These are phyloP conservation scores for Lachnellula arida DNA, from an alignment of 2,329 filamentous ascomycete species.

Conservation along the genomic window DNA sequence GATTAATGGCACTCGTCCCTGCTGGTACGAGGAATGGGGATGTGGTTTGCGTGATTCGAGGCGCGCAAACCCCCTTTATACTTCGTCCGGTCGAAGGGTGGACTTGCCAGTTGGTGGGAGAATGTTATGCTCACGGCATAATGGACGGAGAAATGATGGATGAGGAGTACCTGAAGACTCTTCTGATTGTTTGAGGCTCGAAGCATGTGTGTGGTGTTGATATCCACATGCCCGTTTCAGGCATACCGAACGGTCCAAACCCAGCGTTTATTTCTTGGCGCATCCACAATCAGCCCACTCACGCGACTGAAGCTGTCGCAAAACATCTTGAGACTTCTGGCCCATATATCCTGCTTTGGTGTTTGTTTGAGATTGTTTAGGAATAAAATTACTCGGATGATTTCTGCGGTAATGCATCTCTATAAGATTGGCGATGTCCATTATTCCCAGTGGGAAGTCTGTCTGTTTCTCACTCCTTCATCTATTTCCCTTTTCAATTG, in stretches of 20 bases:
- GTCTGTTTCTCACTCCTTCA: background rate
- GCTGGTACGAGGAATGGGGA: background rate
- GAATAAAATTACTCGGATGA: background rate
- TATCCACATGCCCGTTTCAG: too few species aligned
- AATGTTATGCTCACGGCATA: background rate
- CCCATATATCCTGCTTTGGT: background rate
- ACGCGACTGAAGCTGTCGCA: constrained; percentile 10
- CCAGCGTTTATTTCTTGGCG: background rate
- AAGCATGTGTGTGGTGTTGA: too few species aligned
- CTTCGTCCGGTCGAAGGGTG: background rate
- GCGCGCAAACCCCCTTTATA: background rate
- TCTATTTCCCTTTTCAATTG: constrained; percentile 1
- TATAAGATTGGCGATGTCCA: constrained; percentile 2
- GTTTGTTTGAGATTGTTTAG: constrained; percentile 4
- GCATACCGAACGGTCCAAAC: too few species aligned
- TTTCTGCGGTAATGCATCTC: background rate
- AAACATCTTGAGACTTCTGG: background rate
- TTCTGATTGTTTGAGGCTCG: too few species aligned
- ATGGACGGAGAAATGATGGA: background rate
- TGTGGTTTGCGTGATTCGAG: background rate
- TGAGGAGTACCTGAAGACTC: background rate
- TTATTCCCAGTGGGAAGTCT: background rate
- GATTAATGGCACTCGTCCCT: background rate
- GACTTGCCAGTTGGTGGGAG: background rate
- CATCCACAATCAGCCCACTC: background rate